Percentiles rank a stretch among this genome's conserved stretches.
Evolutionary conservation across 2,329 filamentous ascomycete genomes (phyloP).

Genomic region (Cryphonectria parasitica): DNA sequence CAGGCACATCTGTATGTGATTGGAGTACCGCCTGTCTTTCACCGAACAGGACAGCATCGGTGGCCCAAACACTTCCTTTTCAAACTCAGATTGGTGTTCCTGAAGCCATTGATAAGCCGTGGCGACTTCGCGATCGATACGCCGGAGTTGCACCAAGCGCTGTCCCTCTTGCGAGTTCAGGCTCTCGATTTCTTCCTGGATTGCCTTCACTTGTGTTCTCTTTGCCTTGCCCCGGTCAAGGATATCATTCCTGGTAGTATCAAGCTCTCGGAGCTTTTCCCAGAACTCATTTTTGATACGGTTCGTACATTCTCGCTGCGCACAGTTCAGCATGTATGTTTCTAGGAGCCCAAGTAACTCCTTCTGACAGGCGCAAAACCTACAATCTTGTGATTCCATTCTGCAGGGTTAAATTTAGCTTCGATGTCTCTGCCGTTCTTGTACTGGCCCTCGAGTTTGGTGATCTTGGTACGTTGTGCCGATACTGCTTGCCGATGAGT

Average conservation of each 20-base stretch:
- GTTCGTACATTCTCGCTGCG: conserved; percentile 24
- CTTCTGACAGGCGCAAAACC: not conserved
- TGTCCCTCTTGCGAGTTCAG: conserved; percentile 78
- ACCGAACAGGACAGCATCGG: conserved; percentile 80
- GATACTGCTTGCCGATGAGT: conserved; percentile 56
- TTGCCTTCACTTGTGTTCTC: conserved; percentile 42
- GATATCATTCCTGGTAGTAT: conserved; percentile 40
- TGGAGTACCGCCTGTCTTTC: conserved; percentile 69
- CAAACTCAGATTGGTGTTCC: conserved; percentile 69
- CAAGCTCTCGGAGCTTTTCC: conserved; percentile 32
- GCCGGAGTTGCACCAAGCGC: conserved; percentile 68
- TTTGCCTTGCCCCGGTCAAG: conserved; percentile 47
- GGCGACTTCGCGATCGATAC: conserved; percentile 64
- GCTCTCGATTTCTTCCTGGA: conserved; percentile 55
- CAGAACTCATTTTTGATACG: conserved; percentile 26
- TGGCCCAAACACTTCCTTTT: conserved; percentile 78
- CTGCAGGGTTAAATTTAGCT: conserved; percentile 62
- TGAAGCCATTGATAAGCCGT: conserved; percentile 83
- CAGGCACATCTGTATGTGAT: conserved; percentile 58
- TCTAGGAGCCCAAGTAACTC: not conserved
- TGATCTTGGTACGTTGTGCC: conserved; percentile 60
- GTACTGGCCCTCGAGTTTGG: conserved; percentile 63
- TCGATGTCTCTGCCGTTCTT: conserved; percentile 62
- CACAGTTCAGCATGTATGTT: conserved; percentile 1
- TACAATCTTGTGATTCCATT: conserved; percentile 73